Conservation (phyloP, 495 filamentous ascomycete species). For the Aspergillus campestris region DNA sequence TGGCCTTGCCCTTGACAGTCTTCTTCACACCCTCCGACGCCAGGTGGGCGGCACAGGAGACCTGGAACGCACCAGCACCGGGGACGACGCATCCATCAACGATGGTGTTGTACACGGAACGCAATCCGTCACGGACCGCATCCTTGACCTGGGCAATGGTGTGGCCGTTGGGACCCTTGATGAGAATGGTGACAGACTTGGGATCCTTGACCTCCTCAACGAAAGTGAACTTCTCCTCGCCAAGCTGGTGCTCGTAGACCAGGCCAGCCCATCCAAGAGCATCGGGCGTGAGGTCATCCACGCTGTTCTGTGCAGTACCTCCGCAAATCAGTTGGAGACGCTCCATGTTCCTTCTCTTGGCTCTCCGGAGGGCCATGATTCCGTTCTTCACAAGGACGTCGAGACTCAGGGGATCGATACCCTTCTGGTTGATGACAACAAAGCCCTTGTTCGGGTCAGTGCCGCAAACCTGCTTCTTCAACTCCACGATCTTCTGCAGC, state of each 20-base stretch:
- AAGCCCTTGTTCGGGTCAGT: conserved; percentile 92
- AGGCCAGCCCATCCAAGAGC: conserved; percentile 92
- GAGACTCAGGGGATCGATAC: conserved; percentile 91
- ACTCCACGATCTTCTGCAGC: conserved; percentile 91
- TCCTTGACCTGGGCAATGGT: conserved; percentile 95
- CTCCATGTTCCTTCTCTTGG: conserved; percentile 98
- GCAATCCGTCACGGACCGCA: conserved; percentile 90
- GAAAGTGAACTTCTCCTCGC: conserved; percentile 98
- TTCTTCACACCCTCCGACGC: conserved; percentile 73
- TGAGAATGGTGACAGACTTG: conserved; percentile 96
- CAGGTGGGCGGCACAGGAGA: conserved; percentile 86
- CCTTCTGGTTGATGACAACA: conserved; percentile 98
- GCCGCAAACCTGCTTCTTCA: conserved; percentile 97
- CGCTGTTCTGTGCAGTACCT: conserved; percentile 86
- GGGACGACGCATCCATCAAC: conserved; percentile 92
- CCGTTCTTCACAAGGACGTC: conserved; percentile 97
- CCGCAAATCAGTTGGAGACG: conserved; percentile 90
- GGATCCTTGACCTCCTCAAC: conserved; percentile 97
- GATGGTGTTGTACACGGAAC: conserved; percentile 98
- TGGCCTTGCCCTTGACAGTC: conserved; percentile 92
- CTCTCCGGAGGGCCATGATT: conserved; percentile 85
- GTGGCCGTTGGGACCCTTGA: conserved; percentile 95
- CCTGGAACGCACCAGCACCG: conserved; percentile 91
- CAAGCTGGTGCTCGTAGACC: conserved; percentile 95
- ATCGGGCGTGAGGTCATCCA: conserved; percentile 83